phyloP scores from a whole-genome alignment of 148 eudicot genomes.

The Suaeda aralocaspica region DNA sequence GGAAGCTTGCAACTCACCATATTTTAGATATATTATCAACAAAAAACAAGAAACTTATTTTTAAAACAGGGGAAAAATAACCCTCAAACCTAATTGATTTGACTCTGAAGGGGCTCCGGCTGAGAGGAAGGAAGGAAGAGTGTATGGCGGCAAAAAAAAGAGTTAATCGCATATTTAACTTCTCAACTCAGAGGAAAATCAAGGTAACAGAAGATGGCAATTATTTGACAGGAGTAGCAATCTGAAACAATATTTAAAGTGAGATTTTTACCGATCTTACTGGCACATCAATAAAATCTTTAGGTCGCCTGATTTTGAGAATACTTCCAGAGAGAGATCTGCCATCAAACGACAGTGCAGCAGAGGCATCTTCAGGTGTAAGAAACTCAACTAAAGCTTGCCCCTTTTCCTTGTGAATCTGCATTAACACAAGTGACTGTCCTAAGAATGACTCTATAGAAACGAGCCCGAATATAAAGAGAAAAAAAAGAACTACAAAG shows the following conservation, averaged over 20 bases:
- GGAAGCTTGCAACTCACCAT: no score
- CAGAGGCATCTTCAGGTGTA: conserved; percentile 96
- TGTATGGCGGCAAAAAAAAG: neutral
- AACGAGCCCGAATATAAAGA: neutral
- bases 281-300: conserved; percentile 65
- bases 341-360: conserved; percentile 80
- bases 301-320: conserved; percentile 90
- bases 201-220: neutral
- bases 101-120: neutral
- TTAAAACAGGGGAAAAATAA: no score
- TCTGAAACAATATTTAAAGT: conserved; percentile 18
- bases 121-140: neutral
- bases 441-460: neutral
- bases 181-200: neutral
- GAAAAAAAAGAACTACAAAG: neutral
- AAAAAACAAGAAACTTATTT: no score
- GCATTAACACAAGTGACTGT: conserved; percentile 25
- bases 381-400: conserved; percentile 96
- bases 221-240: conserved; percentile 2
- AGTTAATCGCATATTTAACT: neutral
- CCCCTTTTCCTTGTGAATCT: conserved; percentile 93
- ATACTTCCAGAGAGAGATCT: conserved; percentile 59
- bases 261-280: conserved; percentile 52
- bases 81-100: no score
- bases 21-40: no score